Percentiles rank a stretch among this genome's conserved stretches.
Evolutionary conservation across 2,329 filamentous ascomycete genomes (phyloP).

Genomic region (Leptographium galeiforme): DNA sequence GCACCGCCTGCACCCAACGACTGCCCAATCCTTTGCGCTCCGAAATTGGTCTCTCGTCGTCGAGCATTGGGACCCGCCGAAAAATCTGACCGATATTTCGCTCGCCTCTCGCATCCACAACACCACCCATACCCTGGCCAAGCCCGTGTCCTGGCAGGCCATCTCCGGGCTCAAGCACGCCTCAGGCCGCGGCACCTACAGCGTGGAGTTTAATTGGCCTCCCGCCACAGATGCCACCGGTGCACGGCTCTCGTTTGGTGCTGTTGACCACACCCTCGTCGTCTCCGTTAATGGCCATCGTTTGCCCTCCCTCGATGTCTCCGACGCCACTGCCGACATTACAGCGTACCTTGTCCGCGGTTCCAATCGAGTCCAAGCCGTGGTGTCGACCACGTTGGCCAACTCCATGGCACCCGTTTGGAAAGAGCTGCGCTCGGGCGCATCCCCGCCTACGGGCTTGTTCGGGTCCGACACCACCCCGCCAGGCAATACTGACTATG

Average conservation of each 20-base stretch:
- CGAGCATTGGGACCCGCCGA: slow-evolving; percentile 8
- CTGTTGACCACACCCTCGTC: slow-evolving; percentile 2
- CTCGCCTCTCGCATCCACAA: neutral
- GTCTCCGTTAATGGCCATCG: slow-evolving; percentile 2
- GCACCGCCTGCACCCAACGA: neutral
- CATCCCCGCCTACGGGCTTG: neutral
- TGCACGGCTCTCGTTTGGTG: slow-evolving; percentile 6
- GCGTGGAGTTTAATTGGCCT: neutral
- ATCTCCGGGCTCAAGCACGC: slow-evolving; percentile 5
- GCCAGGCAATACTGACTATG: slow-evolving; percentile 1
- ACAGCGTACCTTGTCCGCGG: neutral
- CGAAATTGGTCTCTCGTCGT: slow-evolving; percentile 4
- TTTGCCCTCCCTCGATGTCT: slow-evolving; percentile 4
- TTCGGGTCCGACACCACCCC: slow-evolving; percentile 1
- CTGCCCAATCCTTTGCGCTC: neutral
- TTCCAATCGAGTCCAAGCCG: slow-evolving; percentile 1
- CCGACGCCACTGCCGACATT: slow-evolving; percentile 2
- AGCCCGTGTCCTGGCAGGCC: slow-evolving; percentile 1
- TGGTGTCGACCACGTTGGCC: slow-evolving; percentile 4
- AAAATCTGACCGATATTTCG: neutral
- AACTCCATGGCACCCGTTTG: slow-evolving; percentile 5
- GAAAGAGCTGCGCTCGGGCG: neutral
- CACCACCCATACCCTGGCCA: slow-evolving; percentile 1
- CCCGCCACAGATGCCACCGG: neutral
- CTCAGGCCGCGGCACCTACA: slow-evolving; percentile 6